Evolutionary conservation across 2,329 filamentous ascomycete genomes (phyloP), one percentile per base, ranked within the genome.

Genomic region (Graphiopsis chlorocephala): DNA sequence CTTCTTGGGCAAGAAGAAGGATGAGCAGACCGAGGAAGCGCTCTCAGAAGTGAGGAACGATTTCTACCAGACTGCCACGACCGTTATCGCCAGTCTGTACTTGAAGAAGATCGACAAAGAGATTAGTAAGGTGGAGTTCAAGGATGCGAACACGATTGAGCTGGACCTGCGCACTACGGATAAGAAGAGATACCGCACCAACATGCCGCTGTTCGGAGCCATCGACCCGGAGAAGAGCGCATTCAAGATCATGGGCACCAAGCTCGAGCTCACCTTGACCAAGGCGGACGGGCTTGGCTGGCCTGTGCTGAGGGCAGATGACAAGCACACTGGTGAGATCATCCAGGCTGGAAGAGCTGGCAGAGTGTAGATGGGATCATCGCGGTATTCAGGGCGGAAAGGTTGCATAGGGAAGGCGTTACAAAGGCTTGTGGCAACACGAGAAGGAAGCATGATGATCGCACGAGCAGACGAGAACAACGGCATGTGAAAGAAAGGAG

Each of bases 61-160:
- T 78, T 99, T 94, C 80, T 99, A 99, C 80, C 95, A 99, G 79
- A 98, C 95, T 1, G 83, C 90, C 2, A 86, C 86, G 14, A 88
- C 87, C 15, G 91, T 98, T 64, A 97, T 96, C 70, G 93, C 91
- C 2, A 95, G 91, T 10, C 90, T 97, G 71, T 99, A 96, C 80
- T 84, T 98, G 63, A 99, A 98, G 83, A 98, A 98, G 82, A 97
- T 99, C 72, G 88, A 93, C 80, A 96, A 94, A 79, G 85, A 89
- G 26, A 85, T 81, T 28, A 90, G 92, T 60, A 89, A 85, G 69
- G 85, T 98, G 53, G 82, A 85, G 26, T 94, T 98, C 76, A 77
- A 82, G 38, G 82, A 79, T 11, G 68, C 66, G 25, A 79, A 84
- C 56, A 81, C 85, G 55, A 79, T 98, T 59, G 83, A 85, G 12